These are phyloP conservation scores for Rhypophila decipiens DNA, from an alignment of 495 filamentous ascomycete species.

Conservation along the genomic window DNA sequence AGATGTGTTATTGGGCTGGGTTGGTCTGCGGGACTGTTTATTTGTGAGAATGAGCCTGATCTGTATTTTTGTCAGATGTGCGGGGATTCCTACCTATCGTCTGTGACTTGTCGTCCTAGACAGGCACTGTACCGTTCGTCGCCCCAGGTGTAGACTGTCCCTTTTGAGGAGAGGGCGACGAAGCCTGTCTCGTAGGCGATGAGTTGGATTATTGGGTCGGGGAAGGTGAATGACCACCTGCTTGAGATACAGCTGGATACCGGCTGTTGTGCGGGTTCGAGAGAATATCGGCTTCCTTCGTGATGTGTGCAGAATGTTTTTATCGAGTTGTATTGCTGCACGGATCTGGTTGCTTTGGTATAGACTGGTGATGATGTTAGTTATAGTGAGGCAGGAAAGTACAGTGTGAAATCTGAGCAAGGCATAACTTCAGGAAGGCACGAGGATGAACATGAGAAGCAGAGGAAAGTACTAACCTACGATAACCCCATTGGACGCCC, in stretches of 20 bases:
- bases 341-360: not conserved
- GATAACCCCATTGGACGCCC: constrained; percentile 22
- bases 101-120: constrained; percentile 37
- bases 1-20: constrained; percentile 44
- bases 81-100: not conserved
- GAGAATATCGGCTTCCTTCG: not conserved
- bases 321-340: not conserved
- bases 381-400: too few species aligned
- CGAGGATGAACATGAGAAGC: too few species aligned
- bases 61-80: not conserved
- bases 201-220: constrained; percentile 34
- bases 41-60: not conserved
- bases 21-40: constrained; percentile 29
- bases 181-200: constrained; percentile 47
- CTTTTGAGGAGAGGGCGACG: constrained; percentile 39
- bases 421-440: too few species aligned
- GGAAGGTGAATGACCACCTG: constrained; percentile 12
- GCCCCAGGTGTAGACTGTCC: constrained; percentile 54
- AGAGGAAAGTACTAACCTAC: constrained; percentile 9
- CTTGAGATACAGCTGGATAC: not conserved
- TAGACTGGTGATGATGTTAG: too few species aligned
- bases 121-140: constrained; percentile 47
- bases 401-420: too few species aligned
- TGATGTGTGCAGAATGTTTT: too few species aligned
- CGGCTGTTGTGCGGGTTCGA: not conserved